Percentiles rank a stretch among this genome's conserved stretches.
Evolutionary conservation across 1,284 basidiomycete genomes (phyloP).

Genomic region (Bondarzewia mesenterica): DNA sequence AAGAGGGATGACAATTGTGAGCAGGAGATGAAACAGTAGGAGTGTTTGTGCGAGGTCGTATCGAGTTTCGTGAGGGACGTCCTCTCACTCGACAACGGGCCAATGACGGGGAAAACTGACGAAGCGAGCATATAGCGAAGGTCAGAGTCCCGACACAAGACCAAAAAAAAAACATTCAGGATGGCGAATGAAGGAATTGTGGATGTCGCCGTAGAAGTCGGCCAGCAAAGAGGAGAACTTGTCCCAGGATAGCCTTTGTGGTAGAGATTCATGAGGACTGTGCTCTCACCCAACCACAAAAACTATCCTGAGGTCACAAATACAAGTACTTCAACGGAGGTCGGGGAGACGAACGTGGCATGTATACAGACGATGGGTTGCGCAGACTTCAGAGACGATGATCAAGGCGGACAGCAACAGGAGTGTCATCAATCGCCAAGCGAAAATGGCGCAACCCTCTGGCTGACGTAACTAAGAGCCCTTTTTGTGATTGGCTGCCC

Average conservation of each 20-base stretch:
- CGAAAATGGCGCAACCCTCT: too few species aligned
- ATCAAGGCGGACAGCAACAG: too few species aligned
- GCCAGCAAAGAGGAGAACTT: neutral
- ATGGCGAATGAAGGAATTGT: neutral
- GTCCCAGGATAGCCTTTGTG: neutral
- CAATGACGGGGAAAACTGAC: neutral
- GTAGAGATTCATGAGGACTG: slow-evolving; percentile 22
- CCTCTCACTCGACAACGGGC: neutral
- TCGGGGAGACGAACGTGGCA: neutral
- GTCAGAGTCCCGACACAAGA: neutral
- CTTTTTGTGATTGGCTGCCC: neutral
- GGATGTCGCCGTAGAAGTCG: neutral
- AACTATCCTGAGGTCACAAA: neutral
- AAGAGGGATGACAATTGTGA: too few species aligned
- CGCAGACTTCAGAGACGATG: too few species aligned
- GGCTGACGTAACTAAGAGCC: neutral
- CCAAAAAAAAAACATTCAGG: neutral
- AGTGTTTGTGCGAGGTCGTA: neutral
- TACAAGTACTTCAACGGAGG: neutral
- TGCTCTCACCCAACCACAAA: slow-evolving; percentile 16
- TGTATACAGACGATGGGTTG: neutral
- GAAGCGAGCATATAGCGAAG: neutral
- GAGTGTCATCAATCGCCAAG: too few species aligned
- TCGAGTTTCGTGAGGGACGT: neutral
- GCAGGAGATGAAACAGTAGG: too few species aligned